phyloP scores from a whole-genome alignment of 805 yeast genomes.

The Hanseniaspora lachancei region DNA sequence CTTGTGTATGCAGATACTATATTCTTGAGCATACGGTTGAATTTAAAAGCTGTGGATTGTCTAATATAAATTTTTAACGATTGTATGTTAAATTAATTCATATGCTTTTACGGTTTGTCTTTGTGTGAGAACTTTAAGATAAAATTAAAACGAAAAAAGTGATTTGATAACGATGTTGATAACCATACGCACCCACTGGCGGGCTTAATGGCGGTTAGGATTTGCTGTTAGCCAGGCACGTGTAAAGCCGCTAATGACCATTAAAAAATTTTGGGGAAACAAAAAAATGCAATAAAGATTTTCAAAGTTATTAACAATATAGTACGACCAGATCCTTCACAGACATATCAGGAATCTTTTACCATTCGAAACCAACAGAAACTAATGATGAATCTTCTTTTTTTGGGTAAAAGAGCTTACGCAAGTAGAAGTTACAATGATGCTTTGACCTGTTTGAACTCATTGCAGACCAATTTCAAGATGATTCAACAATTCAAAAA shows the following conservation, averaged over 20 bases:
- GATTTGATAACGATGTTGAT: too few relatives aligned
- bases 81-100: too few relatives aligned
- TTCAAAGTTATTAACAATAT: background rate
- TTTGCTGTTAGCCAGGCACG: background rate
- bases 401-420: background rate
- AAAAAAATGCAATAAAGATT: background rate
- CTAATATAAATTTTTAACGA: background rate
- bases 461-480: slow-evolving; percentile 82
- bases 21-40: background rate
- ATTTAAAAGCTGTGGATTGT: too few relatives aligned
- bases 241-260: background rate
- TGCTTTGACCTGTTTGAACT: slow-evolving; percentile 73
- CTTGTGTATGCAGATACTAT: background rate
- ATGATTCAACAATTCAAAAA: slow-evolving; percentile 52
- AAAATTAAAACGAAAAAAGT: too few relatives aligned
- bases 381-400: background rate
- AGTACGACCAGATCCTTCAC: background rate
- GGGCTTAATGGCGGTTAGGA: background rate
- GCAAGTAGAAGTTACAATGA: slow-evolving; percentile 34
- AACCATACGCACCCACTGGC: background rate
- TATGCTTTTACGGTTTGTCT: too few relatives aligned
- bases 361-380: too few relatives aligned
- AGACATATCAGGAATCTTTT: background rate
- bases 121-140: too few relatives aligned
- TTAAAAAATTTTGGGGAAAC: background rate